Conservation (phyloP, 1,284 basidiomycete genomes). For the Xerocomus amazonicus region DNA sequence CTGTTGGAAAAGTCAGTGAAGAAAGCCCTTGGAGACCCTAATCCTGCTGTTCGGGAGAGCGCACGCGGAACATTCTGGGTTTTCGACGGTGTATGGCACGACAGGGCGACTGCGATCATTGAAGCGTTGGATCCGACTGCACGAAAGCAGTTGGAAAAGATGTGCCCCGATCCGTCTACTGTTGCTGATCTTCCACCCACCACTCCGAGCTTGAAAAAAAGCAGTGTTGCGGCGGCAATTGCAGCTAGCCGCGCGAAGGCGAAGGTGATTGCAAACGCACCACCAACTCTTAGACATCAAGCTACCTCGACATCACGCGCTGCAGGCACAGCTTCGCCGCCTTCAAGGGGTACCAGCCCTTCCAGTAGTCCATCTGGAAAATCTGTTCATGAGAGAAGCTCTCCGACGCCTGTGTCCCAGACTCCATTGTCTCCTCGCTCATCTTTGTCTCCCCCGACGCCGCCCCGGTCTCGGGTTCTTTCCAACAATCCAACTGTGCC, state of each 20-base stretch:
- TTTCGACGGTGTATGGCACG: slow-evolving; percentile 75
- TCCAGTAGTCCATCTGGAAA: slow-evolving; percentile 35
- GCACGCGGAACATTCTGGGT: slow-evolving; percentile 80
- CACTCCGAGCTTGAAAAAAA: slow-evolving; percentile 64
- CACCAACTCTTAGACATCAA: slow-evolving; percentile 72
- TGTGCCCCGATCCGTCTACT: slow-evolving; percentile 58
- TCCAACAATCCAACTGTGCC: slow-evolving; percentile 37
- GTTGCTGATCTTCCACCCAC: slow-evolving; percentile 39
- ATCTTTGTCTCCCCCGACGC: slow-evolving; percentile 40
- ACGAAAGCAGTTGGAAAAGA: slow-evolving; percentile 84
- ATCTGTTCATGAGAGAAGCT: slow-evolving; percentile 34
- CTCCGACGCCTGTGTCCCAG: slow-evolving; percentile 40
- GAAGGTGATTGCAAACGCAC: slow-evolving; percentile 75
- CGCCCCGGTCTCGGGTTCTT: slow-evolving; percentile 44
- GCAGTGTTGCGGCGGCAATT: slow-evolving; percentile 75
- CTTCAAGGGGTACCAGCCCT: slow-evolving; percentile 43
- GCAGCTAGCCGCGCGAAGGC: slow-evolving; percentile 81
- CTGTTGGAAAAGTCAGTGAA: slow-evolving; percentile 69
- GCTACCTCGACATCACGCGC: slow-evolving; percentile 63
- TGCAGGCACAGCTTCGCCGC: slow-evolving; percentile 42
- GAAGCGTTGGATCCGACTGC: slow-evolving; percentile 66
- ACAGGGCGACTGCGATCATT: slow-evolving; percentile 61
- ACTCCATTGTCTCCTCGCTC: slow-evolving; percentile 39
- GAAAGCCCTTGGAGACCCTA: slow-evolving; percentile 75
- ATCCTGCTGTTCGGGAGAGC: slow-evolving; percentile 74